Percentiles rank a stretch among this genome's conserved stretches.
Conservation (phyloP, 2,329 filamentous ascomycete species). For the Curvularia spicifera region DNA sequence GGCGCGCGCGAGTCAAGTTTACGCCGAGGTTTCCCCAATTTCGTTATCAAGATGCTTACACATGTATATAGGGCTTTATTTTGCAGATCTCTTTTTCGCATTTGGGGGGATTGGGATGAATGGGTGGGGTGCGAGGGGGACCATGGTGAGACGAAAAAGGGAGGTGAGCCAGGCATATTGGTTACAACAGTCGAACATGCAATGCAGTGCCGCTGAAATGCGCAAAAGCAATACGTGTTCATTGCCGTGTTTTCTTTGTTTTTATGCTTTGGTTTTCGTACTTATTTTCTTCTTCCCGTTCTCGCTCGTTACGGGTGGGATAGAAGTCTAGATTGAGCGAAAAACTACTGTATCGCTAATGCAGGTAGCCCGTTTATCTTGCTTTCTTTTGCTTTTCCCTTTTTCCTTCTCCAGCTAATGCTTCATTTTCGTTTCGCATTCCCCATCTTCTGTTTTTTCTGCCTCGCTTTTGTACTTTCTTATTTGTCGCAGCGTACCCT, state of each 20-base stretch:
- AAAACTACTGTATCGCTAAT: background rate
- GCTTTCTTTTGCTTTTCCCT: background rate
- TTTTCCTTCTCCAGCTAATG: background rate
- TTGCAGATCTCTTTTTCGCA: background rate
- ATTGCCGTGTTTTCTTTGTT: background rate
- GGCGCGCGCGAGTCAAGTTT: background rate
- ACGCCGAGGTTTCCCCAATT: background rate
- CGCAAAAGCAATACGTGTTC: background rate
- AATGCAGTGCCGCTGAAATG: background rate
- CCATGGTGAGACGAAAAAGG: background rate
- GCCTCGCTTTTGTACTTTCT: background rate
- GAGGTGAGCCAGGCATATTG: background rate
- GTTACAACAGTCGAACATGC: background rate
- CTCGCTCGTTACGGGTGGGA: background rate
- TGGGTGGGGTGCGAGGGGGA: background rate
- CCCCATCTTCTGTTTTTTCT: background rate
- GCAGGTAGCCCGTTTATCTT: constrained; percentile 5
- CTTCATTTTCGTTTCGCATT: background rate
- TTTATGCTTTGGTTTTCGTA: background rate
- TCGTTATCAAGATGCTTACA: background rate
- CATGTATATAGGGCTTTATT: background rate
- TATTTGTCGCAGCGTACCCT: background rate
- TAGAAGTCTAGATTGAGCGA: background rate
- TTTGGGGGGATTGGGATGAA: background rate
- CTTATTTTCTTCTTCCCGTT: background rate